phyloP scores from a whole-genome alignment of 768 basidiomycete genomes.

The Tubosaeta sp. region DNA sequence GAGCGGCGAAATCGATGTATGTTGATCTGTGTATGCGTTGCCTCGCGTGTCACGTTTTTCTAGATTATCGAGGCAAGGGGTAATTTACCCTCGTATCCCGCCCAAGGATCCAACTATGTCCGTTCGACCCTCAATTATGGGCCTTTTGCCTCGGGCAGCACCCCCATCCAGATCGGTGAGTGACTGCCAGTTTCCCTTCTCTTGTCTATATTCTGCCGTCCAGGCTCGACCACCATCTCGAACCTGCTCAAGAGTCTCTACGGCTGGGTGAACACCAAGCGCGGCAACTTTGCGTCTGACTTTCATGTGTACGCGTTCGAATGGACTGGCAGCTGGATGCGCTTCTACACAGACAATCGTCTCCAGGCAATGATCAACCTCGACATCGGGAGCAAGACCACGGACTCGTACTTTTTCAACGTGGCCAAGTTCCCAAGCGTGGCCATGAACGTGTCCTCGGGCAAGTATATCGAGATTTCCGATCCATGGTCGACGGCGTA shows the following conservation, averaged over 20 bases:
- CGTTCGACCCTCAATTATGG: constrained; percentile 70
- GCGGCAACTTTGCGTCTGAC: constrained; percentile 40
- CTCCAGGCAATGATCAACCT: constrained; percentile 50
- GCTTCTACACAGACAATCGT: constrained; percentile 49
- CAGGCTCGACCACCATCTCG: constrained; percentile 7
- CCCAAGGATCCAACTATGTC: constrained; percentile 43
- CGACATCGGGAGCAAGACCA: constrained; percentile 38
- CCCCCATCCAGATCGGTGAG: constrained; percentile 31
- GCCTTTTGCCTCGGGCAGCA: constrained; percentile 34
- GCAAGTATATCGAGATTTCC: constrained; percentile 35
- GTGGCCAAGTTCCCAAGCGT: constrained; percentile 49
- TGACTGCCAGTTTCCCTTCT: too few relatives aligned
- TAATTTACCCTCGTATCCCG: constrained; percentile 39
- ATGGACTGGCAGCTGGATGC: constrained; percentile 55
- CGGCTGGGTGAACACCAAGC: constrained; percentile 35
- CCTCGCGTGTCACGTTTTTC: not conserved
- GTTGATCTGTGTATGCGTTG: constrained; percentile 14
- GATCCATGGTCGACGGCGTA: constrained; percentile 48
- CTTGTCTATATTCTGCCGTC: too few relatives aligned
- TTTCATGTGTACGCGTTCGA: constrained; percentile 57
- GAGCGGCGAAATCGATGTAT: constrained; percentile 56
- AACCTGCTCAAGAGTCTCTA: constrained; percentile 36
- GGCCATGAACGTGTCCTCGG: constrained; percentile 39
- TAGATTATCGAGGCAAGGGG: constrained; percentile 55
- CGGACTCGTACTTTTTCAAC: constrained; percentile 48